These are phyloP conservation scores for Fraxinus sp. DNA, from an alignment of 305 asterid species.

Conservation along the genomic window DNA sequence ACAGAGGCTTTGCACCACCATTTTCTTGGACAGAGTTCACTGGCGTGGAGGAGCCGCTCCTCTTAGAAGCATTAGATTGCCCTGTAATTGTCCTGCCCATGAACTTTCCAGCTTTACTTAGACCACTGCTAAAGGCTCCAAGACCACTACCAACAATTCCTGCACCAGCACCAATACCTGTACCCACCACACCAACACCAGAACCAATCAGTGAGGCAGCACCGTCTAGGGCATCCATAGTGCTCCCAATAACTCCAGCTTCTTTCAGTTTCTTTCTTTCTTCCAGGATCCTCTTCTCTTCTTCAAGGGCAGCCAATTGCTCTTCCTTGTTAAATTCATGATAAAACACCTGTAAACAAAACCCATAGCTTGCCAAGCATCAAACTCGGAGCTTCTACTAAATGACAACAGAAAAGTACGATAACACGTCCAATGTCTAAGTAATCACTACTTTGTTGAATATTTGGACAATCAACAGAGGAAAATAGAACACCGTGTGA, in stretches of 20 bases:
- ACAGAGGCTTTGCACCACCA: conserved; percentile 71
- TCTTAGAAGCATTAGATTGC: conserved; percentile 50
- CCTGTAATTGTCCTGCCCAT: conserved; percentile 84
- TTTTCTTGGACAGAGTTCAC: conserved; percentile 62
- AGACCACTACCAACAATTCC: conserved; percentile 65
- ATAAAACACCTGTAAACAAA: conserved; percentile 58
- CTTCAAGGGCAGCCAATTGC: conserved; percentile 78
- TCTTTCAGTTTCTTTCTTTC: conserved; percentile 83
- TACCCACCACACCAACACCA: conserved; percentile 54
- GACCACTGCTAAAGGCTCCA: conserved; percentile 78
- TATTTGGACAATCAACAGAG: neutral
- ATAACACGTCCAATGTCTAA: neutral
- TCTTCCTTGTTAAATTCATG: conserved; percentile 86
- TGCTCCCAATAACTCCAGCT: conserved; percentile 87
- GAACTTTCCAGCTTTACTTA: conserved; percentile 85
- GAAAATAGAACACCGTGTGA: neutral
- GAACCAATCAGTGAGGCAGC: conserved; percentile 74
- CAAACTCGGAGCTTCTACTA: neutral
- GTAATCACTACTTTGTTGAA: neutral
- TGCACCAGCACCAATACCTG: conserved; percentile 60
- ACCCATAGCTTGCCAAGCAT: conserved; percentile 3
- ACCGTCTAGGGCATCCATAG: conserved; percentile 91
- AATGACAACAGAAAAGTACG: neutral
- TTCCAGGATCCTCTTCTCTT: conserved; percentile 75
- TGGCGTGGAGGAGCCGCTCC: conserved; percentile 69